Percentiles rank a stretch among this genome's conserved stretches.
These are phyloP conservation scores for Stachybotrys chlorohalonatus DNA, from an alignment of 2,329 filamentous ascomycete species.

Conservation along the genomic window DNA sequence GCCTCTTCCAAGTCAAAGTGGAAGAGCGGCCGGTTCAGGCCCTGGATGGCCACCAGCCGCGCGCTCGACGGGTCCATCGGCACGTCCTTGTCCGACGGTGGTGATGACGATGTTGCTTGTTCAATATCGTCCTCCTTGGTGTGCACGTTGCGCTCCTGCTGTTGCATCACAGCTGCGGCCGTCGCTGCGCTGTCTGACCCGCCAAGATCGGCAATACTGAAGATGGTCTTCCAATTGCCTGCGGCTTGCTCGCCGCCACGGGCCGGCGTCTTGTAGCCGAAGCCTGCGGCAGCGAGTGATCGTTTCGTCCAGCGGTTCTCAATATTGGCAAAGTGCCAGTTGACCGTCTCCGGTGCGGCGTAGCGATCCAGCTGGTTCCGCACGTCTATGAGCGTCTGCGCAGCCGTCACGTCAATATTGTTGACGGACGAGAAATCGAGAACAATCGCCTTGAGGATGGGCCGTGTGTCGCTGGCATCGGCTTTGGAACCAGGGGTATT, in stretches of 20 bases:
- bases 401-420: constrained; percentile 44
- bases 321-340: constrained; percentile 44
- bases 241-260: constrained; percentile 13
- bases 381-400: constrained; percentile 45
- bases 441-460: constrained; percentile 44
- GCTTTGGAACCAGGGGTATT: constrained; percentile 26
- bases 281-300: constrained; percentile 44
- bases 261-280: constrained; percentile 31
- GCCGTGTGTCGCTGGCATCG: constrained; percentile 25
- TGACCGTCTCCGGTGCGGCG: constrained; percentile 32
- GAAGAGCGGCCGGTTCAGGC: constrained; percentile 42
- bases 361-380: constrained; percentile 44
- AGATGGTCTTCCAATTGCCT: constrained; percentile 62
- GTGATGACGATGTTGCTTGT: constrained; percentile 11
- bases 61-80: constrained; percentile 16
- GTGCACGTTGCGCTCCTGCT: constrained; percentile 17
- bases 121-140: constrained; percentile 16
- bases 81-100: constrained; percentile 16
- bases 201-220: constrained; percentile 82
- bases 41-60: constrained; percentile 29
- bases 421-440: constrained; percentile 48
- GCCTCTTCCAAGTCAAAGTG: constrained; percentile 42
- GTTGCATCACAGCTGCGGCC: constrained; percentile 53
- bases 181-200: constrained; percentile 53
- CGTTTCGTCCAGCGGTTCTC: constrained; percentile 47